phyloP scores from a whole-genome alignment of 306 rosid species.

The Corylus heterophylla region DNA sequence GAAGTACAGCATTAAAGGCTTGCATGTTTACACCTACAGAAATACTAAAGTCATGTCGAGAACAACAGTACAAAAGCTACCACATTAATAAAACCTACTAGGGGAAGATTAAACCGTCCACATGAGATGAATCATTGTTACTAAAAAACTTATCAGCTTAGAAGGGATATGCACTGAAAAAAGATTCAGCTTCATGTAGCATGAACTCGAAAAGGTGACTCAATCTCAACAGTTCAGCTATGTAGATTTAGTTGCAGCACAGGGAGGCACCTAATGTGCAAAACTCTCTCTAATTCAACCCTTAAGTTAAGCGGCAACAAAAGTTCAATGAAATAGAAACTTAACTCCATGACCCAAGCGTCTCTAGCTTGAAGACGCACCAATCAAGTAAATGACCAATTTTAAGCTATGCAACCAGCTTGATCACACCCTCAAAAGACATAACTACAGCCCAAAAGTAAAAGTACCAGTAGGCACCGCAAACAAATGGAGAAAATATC shows the following conservation, averaged over 20 bases:
- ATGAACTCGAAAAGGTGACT: not conserved
- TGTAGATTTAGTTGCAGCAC: not conserved
- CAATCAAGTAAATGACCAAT: not conserved
- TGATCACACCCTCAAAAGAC: constrained; percentile 3
- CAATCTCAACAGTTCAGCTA: not conserved
- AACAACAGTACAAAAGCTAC: not conserved
- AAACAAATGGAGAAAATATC: not conserved
- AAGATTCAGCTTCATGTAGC: not conserved
- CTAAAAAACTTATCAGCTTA: not conserved
- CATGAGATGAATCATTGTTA: not conserved
- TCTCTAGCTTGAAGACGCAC: not conserved
- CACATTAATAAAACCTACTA: not conserved
- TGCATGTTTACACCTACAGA: not conserved
- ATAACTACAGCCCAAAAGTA: not conserved
- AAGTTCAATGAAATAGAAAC: not conserved
- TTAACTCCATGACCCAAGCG: not conserved
- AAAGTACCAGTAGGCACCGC: not conserved
- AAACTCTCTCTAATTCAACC: not conserved
- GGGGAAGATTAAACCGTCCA: no score
- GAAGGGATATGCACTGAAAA: not conserved
- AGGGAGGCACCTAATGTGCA: constrained; percentile 11
- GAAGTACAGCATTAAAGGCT: not conserved
- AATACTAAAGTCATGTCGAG: not conserved
- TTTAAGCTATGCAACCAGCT: not conserved
- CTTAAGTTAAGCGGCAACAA: not conserved